Evolutionary conservation across 1,284 basidiomycete genomes (phyloP), one percentile per base, ranked within the genome.

Genomic region (Agroathelia rolfsii): DNA sequence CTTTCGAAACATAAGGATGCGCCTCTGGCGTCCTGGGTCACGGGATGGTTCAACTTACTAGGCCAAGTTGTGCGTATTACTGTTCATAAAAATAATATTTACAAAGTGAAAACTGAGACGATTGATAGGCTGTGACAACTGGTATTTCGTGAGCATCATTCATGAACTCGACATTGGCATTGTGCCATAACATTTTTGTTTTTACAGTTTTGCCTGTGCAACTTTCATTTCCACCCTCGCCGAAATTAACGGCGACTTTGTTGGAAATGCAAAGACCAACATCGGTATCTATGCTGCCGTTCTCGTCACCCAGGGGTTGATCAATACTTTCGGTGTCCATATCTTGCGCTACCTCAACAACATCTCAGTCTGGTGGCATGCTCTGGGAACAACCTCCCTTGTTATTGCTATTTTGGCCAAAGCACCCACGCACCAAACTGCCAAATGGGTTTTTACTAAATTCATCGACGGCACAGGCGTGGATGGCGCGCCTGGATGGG

Each of bases 61-160:
- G 78, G 78, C 3, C 80, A 83, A 52, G 79, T 83, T 0, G 79
- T 79, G 1, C 73, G 83, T 5, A 84, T 80, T 0, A 81, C 78
- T 8, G 78, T n/a, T n/a, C n/a, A n/a, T n/a, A n/a, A n/a, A n/a
- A n/a, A n/a, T n/a, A n/a, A n/a, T n/a, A n/a, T n/a, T n/a, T n/a
- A n/a, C n/a, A n/a, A n/a, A n/a, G n/a, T n/a, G n/a, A n/a, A n/a
- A n/a, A n/a, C n/a, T n/a, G n/a, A n/a, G n/a, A n/a, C n/a, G n/a
- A n/a, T n/a, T n/a, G n/a, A n/a, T n/a, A n/a, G n/a, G n/a, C n/a
- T n/a, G n/a, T n/a, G n/a, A n/a, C n/a, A n/a, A n/a, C n/a, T n/a
- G n/a, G n/a, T 12, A 2, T 13, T 11, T 24, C 18, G 21, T 20
- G 16, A 14, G 8, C 4, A 5, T 22, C 28, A 6, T 13, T 13